A percentile compares a stretch with the other conserved stretches of the same genome.
phyloP scores from a whole-genome alignment of 2,329 filamentous ascomycete genomes.

The Colletotrichum chrysophilum region DNA sequence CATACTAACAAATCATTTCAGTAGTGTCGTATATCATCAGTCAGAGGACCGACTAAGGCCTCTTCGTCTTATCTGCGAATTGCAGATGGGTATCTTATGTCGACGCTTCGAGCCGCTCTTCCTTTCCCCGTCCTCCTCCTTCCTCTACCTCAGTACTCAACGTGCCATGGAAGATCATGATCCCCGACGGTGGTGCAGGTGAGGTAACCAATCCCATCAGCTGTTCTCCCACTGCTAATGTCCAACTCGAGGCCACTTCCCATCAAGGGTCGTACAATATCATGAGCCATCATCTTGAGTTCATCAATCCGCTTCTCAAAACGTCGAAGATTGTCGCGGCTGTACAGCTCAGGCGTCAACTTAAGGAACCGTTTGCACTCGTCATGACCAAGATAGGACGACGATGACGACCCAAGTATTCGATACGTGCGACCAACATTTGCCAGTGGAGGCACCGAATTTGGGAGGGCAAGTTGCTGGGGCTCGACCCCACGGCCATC shows the following conservation, averaged over 20 bases:
- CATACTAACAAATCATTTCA: not conserved
- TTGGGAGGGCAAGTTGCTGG: conserved; percentile 38
- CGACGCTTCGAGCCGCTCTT: not conserved
- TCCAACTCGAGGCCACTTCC: conserved; percentile 85
- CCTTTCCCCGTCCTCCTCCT: not conserved
- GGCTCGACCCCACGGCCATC: conserved; percentile 33
- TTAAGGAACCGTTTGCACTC: conserved; percentile 93
- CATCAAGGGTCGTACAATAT: conserved; percentile 86
- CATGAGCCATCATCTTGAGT: conserved; percentile 81
- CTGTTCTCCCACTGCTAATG: conserved; percentile 52
- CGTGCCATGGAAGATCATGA: conserved; percentile 55
- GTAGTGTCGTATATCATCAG: conserved; percentile 11
- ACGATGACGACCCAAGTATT: conserved; percentile 69
- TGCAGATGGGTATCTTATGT: not conserved
- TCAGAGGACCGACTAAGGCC: not conserved
- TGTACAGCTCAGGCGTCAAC: conserved; percentile 81
- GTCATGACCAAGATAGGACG: conserved; percentile 78
- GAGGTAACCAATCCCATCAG: conserved; percentile 51
- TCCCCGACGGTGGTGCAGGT: conserved; percentile 56
- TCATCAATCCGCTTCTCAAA: conserved; percentile 91
- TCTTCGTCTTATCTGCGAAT: not conserved
- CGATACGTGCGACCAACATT: conserved; percentile 78
- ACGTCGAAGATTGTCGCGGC: conserved; percentile 80
- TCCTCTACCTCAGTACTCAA: conserved; percentile 33
- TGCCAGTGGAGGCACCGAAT: conserved; percentile 53